These are phyloP conservation scores for Leccinum barrowsii DNA, from an alignment of 768 basidiomycete genomes.

Conservation along the genomic window DNA sequence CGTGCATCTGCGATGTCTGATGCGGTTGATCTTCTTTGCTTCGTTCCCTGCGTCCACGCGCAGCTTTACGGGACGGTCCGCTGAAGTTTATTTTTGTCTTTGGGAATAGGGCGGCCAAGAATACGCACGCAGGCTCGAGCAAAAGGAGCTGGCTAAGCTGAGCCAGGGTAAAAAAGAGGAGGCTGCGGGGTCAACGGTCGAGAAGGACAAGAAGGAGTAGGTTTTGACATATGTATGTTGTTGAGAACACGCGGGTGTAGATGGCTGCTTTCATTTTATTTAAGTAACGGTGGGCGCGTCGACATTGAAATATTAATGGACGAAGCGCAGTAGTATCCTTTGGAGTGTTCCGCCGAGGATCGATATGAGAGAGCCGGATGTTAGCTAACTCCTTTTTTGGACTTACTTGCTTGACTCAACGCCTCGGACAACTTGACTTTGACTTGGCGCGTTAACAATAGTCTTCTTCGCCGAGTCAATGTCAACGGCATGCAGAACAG, in stretches of 20 bases:
- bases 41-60: background rate
- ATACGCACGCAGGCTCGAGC: slow-evolving; percentile 67
- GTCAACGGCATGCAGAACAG: slow-evolving; percentile 20
- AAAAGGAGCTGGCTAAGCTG: slow-evolving; percentile 35
- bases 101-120: slow-evolving; percentile 75
- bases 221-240: background rate
- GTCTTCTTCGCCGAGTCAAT: background rate
- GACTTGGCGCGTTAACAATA: background rate
- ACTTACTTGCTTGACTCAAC: slow-evolving; percentile 15
- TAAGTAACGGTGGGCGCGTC: background rate
- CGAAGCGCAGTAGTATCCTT: background rate
- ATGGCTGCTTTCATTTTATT: slow-evolving; percentile 6
- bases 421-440: slow-evolving; percentile 16
- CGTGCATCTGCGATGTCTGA: background rate
- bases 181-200: slow-evolving; percentile 9
- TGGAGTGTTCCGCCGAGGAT: background rate
- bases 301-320: slow-evolving; percentile 6
- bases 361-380: background rate
- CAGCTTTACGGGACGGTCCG: slow-evolving; percentile 4
- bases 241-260: background rate
- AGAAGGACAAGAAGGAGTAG: slow-evolving; percentile 33
- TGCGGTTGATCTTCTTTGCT: slow-evolving; percentile 8
- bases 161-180: slow-evolving; percentile 37
- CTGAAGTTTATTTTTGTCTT: slow-evolving; percentile 14
- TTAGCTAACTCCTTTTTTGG: slow-evolving; percentile 25